These are phyloP conservation scores for Penicillium italicum DNA, from an alignment of 2,329 filamentous ascomycete species.

Conservation along the genomic window DNA sequence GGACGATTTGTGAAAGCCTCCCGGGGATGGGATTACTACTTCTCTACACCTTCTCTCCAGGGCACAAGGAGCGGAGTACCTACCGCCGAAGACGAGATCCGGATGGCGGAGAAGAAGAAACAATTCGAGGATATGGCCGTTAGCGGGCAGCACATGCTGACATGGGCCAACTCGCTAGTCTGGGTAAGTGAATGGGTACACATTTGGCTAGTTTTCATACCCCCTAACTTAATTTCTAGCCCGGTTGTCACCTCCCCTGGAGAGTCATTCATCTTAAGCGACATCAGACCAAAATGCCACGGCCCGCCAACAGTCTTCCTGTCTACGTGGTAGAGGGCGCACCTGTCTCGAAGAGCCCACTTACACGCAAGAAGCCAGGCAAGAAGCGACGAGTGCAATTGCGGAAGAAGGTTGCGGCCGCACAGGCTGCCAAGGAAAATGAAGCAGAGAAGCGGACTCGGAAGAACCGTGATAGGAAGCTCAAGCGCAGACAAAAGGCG, in stretches of 20 bases:
- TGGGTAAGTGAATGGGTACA: constrained; percentile 36
- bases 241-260: constrained; percentile 43
- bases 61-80: constrained; percentile 2
- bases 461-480: constrained; percentile 39
- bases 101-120: constrained; percentile 18
- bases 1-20: constrained; percentile 41
- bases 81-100: constrained; percentile 10
- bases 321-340: constrained; percentile 23
- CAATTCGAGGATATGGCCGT: constrained; percentile 40
- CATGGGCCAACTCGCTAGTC: constrained; percentile 26
- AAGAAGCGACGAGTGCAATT: constrained; percentile 43
- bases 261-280: constrained; percentile 38
- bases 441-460: constrained; percentile 41
- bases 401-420: constrained; percentile 33
- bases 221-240: constrained; percentile 22
- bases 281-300: constrained; percentile 31
- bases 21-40: constrained; percentile 44
- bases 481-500: constrained; percentile 39
- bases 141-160: constrained; percentile 32
- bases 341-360: constrained; percentile 24
- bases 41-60: constrained; percentile 34
- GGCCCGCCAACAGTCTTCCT: constrained; percentile 20
- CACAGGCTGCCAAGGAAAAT: constrained; percentile 30
- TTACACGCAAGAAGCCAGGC: constrained; percentile 40
- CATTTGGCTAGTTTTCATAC: background rate